Evolutionary conservation across 108 stramenopile genomes (phyloP), one percentile per base, ranked within the genome.

Genomic region (Schizochytrium sp.): DNA sequence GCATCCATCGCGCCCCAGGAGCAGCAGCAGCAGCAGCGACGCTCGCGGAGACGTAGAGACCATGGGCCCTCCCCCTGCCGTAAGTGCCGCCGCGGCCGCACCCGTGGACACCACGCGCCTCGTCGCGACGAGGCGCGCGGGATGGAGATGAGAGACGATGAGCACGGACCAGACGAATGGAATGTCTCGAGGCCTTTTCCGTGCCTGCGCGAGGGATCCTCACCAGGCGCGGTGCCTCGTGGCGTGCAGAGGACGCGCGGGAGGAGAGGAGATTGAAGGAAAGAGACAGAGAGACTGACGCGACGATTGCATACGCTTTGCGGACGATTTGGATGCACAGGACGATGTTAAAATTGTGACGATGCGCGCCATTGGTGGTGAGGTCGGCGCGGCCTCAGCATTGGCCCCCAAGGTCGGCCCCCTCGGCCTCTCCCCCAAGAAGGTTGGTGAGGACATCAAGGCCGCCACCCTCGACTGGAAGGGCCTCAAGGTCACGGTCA

Each of bases 381-480:
- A 99, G 94, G 92, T 98, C 88, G 98, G 96, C 90, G 93, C 98
- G 57, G 97, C 99, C 72, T 98, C 99, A 72, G 95, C 97, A 58
- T 96, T 99, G 88, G 99, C 99, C 55, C 99, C 99, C 93, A 99
- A 99, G 95, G 96, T 99, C 72, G 99, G 99, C 93, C 98, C 99
- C 87, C 98, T 99, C 53, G 99, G 99, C 93, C 93, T 99, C 58
- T 98, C 98, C 87, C 99, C 99, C 92, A 99, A 99, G 96, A 99
- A 89, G 89, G 97, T 99, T 59, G 99, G 99, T 88, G 99, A 99
- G 92, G 99, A 99, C 95, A 99, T 99, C 95, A 96, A 97, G 94
- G 98, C 98, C 95, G 98, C 97, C 90, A 99, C 99, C 91, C 96
- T 96, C 98, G 99, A 99, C 95, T 99, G 99, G 99, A 99, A 99